These are phyloP conservation scores for Trichoderma sp. DNA, from an alignment of 2,329 filamentous ascomycete genomes.

Conservation along the genomic window DNA sequence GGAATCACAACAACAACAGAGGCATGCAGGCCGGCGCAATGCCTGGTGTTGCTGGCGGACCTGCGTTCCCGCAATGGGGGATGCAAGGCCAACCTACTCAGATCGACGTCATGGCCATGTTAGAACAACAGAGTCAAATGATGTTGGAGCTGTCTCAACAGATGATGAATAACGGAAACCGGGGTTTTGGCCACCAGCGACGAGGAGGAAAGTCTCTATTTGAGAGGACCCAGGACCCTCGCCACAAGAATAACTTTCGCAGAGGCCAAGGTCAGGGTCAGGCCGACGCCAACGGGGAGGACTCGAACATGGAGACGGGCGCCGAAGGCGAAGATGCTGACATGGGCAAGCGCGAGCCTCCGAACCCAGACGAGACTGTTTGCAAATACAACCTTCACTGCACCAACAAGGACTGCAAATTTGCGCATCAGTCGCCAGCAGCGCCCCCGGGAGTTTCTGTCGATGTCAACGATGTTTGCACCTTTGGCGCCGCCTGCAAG, in stretches of 20 bases:
- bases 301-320: conserved; percentile 34
- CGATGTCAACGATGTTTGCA: conserved; percentile 77
- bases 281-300: conserved; percentile 36
- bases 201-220: conserved; percentile 64
- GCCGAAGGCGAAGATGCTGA: conserved; percentile 61
- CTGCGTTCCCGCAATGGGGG: conserved; percentile 22
- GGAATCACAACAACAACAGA: conserved; percentile 45
- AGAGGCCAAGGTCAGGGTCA: conserved; percentile 42
- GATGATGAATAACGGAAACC: conserved; percentile 53
- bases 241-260: conserved; percentile 48
- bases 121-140: conserved; percentile 84
- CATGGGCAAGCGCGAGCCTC: conserved; percentile 55
- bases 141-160: conserved; percentile 72
- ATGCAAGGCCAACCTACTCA: conserved; percentile 50
- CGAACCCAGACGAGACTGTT: conserved; percentile 61
- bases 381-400: conserved; percentile 91
- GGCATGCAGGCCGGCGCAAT: conserved; percentile 23
- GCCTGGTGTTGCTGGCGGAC: conserved; percentile 7
- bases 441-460: conserved; percentile 74
- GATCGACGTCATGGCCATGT: conserved; percentile 66
- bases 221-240: conserved; percentile 63
- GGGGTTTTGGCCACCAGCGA: conserved; percentile 38
- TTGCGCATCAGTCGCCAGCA: conserved; percentile 90
- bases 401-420: conserved; percentile 85
- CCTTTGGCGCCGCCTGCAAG: conserved; percentile 87